Evolutionary conservation across 768 basidiomycete genomes (phyloP).

Genomic region (Hericium erinaceus): DNA sequence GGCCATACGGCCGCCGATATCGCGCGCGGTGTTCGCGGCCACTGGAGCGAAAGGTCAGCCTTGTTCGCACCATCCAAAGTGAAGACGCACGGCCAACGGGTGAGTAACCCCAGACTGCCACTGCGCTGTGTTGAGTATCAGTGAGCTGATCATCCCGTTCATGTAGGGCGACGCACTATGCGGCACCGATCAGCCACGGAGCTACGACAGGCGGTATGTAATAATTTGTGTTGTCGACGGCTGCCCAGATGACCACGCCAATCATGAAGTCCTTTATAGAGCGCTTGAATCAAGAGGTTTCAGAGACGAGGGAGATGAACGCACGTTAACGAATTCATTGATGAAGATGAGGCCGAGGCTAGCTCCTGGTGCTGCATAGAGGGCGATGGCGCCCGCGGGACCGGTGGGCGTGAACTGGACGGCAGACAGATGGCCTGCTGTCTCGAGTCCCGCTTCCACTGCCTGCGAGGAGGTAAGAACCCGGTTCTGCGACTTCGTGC

Average conservation of each 20-base stretch:
- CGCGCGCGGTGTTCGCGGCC: constrained; percentile 20
- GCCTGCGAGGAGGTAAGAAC: constrained; percentile 4
- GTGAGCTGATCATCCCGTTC: background rate
- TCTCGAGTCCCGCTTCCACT: constrained; percentile 21
- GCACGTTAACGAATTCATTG: constrained; percentile 32
- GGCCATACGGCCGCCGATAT: constrained; percentile 20
- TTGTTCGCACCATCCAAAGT: background rate
- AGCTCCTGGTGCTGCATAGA: constrained; percentile 25
- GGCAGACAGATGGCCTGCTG: constrained; percentile 20
- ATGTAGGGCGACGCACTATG: constrained; percentile 11
- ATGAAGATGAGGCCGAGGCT: constrained; percentile 26
- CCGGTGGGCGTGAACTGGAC: constrained; percentile 28
- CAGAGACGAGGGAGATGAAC: constrained; percentile 1
- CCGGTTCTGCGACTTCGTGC: background rate
- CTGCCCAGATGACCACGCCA: constrained; percentile 17
- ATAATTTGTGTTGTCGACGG: constrained; percentile 21
- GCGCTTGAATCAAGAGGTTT: background rate
- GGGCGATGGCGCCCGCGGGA: constrained; percentile 29
- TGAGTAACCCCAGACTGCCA: constrained; percentile 18
- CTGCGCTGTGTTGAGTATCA: constrained; percentile 3
- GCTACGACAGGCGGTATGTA: constrained; percentile 16
- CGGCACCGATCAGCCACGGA: constrained; percentile 19
- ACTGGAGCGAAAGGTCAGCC: constrained; percentile 8
- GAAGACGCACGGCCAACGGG: constrained; percentile 16
- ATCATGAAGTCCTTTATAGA: constrained; percentile 15